These are phyloP conservation scores for Rhynchosporium agropyri DNA, from an alignment of 2,329 filamentous ascomycete species.

Conservation along the genomic window DNA sequence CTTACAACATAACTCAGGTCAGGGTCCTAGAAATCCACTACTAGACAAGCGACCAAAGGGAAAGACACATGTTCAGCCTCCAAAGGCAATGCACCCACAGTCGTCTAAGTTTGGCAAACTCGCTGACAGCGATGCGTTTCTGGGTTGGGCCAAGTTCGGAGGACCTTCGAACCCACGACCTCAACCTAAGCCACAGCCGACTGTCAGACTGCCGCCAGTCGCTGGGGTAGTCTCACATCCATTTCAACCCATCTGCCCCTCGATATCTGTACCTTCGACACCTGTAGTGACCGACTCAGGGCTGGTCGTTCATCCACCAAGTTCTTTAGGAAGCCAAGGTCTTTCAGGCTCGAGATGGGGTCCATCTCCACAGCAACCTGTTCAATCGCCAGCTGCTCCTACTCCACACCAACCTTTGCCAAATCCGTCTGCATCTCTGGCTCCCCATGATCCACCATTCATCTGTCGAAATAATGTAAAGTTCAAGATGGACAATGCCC, in stretches of 20 bases:
- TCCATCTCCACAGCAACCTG: constrained; percentile 6
- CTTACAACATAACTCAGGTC: background rate
- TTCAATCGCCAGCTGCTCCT: background rate
- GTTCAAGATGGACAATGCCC: constrained; percentile 4
- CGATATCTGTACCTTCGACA: background rate
- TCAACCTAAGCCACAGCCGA: background rate
- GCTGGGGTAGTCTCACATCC: background rate
- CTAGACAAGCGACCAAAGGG: background rate
- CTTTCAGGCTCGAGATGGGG: constrained; percentile 13
- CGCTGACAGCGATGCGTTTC: constrained; percentile 1
- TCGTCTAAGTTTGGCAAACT: background rate
- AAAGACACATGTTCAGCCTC: background rate
- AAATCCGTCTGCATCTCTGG: background rate
- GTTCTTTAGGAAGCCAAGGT: background rate
- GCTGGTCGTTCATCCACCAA: background rate
- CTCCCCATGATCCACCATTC: background rate
- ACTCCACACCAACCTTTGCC: background rate
- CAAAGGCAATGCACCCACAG: background rate
- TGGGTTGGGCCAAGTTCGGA: constrained; percentile 1
- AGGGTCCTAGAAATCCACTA: background rate
- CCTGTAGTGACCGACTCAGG: background rate
- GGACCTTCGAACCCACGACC: no score
- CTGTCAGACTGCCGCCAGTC: background rate
- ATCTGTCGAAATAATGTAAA: constrained; percentile 10
- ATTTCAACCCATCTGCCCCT: background rate